Conservation (phyloP, 2,329 filamentous ascomycete genomes). For the Sordariomycetes sp. region DNA sequence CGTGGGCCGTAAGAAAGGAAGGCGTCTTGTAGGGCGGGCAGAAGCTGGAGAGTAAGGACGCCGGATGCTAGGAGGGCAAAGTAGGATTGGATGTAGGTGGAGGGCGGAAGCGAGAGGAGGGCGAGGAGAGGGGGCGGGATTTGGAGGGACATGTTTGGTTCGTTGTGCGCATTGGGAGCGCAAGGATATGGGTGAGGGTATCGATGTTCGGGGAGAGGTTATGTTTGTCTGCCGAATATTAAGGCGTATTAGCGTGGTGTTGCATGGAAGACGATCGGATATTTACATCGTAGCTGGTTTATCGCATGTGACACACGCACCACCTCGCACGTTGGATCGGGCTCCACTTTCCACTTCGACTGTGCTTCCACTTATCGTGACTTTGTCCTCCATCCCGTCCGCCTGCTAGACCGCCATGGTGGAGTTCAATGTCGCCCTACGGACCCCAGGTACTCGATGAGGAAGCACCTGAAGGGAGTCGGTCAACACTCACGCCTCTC, state of each 20-base stretch:
- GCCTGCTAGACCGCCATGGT: no score
- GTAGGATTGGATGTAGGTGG: conserved; percentile 29
- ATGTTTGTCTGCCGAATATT: no score
- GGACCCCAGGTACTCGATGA: no score
- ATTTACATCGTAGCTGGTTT: not conserved
- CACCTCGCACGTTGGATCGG: not conserved
- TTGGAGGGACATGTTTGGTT: not conserved
- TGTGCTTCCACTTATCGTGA: no score
- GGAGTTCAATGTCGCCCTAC: no score
- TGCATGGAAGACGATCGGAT: no score
- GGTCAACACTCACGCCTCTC: no score
- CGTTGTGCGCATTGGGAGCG: not conserved
- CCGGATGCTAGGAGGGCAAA: conserved; percentile 30
- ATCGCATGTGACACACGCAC: not conserved
- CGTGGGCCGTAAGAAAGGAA: conserved; percentile 43
- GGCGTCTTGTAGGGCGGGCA: conserved; percentile 33
- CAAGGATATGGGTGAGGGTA: not conserved
- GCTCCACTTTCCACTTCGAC: no score
- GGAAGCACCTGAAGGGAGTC: no score
- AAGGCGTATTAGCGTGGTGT: no score
- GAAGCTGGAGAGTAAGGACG: conserved; percentile 28
- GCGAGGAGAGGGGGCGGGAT: not conserved
- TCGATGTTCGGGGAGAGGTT: no score
- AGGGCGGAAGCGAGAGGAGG: conserved; percentile 6
- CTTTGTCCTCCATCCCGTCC: no score